Conservation (phyloP, 73 alveolate genomes). For the Tetrahymena elliotti region DNA sequence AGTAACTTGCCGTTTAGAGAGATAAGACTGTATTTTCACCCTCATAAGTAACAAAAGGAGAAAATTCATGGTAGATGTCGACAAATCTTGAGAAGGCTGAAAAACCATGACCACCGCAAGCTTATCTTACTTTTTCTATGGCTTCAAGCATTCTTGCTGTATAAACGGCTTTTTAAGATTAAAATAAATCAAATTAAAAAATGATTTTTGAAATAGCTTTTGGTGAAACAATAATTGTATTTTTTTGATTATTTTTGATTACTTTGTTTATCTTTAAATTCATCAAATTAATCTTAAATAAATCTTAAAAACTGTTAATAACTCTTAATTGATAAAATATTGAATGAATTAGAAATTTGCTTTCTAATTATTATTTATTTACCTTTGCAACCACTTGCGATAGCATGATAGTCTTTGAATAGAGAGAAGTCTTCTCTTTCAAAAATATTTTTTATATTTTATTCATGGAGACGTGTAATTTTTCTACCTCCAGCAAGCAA, state of each 20-base stretch:
- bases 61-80: conserved; percentile 18
- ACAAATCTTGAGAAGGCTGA: conserved; percentile 52
- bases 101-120: conserved; percentile 89
- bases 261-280: background rate
- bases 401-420: conserved; percentile 60
- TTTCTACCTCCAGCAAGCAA: conserved; percentile 41
- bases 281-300: background rate
- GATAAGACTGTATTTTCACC: conserved; percentile 40
- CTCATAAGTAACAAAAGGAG: conserved; percentile 36
- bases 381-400: conserved; percentile 49
- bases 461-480: conserved; percentile 34
- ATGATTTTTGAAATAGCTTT: background rate
- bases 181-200: background rate
- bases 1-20: conserved; percentile 7
- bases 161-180: conserved; percentile 31
- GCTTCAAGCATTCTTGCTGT: conserved; percentile 54
- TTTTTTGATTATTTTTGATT: background rate
- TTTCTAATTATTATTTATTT: too few species aligned
- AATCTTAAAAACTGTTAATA: background rate
- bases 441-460: conserved; percentile 51
- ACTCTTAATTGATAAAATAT: background rate
- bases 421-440: conserved; percentile 50
- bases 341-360: too few species aligned
- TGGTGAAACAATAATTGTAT: too few species aligned
- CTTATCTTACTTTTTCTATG: conserved; percentile 49